Percentiles rank a stretch among this genome's conserved stretches.
Conservation (phyloP, 768 basidiomycete genomes). For the Hemileccinum impolitum region DNA sequence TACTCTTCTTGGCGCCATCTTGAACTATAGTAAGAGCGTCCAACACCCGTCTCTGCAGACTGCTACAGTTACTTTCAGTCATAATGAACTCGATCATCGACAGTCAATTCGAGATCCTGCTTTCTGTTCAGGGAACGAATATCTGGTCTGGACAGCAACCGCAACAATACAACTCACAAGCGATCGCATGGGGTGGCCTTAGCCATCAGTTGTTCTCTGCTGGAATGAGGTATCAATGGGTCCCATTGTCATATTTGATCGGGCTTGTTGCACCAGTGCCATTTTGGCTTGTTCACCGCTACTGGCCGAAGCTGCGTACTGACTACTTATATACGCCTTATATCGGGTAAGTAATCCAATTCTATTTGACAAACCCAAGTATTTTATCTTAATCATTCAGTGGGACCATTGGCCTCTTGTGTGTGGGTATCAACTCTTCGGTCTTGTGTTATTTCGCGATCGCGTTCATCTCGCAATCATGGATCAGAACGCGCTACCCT, state of each 20-base stretch:
- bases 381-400: background rate
- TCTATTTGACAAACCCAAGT: background rate
- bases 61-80: constrained; percentile 34
- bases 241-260: constrained; percentile 35
- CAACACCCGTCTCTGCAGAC: background rate
- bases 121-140: constrained; percentile 52
- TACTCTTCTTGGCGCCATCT: constrained; percentile 48
- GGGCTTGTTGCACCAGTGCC: constrained; percentile 37
- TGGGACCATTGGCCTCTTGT: constrained; percentile 13
- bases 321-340: constrained; percentile 31
- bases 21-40: constrained; percentile 40
- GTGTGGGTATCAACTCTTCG: constrained; percentile 28
- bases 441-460: constrained; percentile 14
- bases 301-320: constrained; percentile 31
- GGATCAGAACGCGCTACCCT: constrained; percentile 35
- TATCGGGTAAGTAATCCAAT: constrained; percentile 18
- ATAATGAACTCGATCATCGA: constrained; percentile 60
- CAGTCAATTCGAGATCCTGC: constrained; percentile 46
- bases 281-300: constrained; percentile 40
- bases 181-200: constrained; percentile 41
- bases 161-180: constrained; percentile 30
- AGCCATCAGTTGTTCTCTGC: constrained; percentile 32
- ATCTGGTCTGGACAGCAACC: constrained; percentile 32
- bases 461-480: constrained; percentile 36
- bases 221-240: constrained; percentile 36